A percentile compares a stretch with the other conserved stretches of the same genome.
Evolutionary conservation across 164 flowering plant genomes (phyloP).

Genomic region (Akebia trifoliata): DNA sequence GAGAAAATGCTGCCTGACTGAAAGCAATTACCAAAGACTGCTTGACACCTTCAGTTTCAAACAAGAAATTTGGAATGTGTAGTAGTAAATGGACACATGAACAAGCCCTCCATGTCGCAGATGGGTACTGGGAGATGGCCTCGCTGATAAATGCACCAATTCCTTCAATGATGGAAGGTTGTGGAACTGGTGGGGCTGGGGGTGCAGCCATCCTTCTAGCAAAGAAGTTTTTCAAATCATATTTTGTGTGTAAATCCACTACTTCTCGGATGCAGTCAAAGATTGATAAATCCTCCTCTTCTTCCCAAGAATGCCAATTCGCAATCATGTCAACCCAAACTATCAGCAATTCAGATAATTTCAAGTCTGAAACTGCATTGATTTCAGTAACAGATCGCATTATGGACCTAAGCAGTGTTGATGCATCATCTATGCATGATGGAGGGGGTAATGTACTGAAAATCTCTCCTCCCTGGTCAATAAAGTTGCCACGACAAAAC

Average conservation of each 20-base stretch:
- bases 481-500: neutral
- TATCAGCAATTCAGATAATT: constrained; percentile 44
- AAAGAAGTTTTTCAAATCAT: constrained; percentile 42
- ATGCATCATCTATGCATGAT: constrained; percentile 56
- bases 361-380: constrained; percentile 34
- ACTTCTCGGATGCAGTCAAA: constrained; percentile 59
- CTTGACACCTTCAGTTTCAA: constrained; percentile 47
- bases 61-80: constrained; percentile 46
- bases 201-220: constrained; percentile 38
- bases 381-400: constrained; percentile 37
- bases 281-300: constrained; percentile 52
- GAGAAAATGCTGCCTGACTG: constrained; percentile 50
- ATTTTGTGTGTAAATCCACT: constrained; percentile 39
- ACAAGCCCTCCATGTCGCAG: constrained; percentile 72
- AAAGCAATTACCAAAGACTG: constrained; percentile 45
- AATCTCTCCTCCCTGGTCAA: constrained; percentile 38
- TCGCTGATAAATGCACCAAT: constrained; percentile 52
- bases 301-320: constrained; percentile 89
- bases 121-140: constrained; percentile 59
- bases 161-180: constrained; percentile 54
- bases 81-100: constrained; percentile 60
- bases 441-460: constrained; percentile 26
- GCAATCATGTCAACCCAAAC: constrained; percentile 69
- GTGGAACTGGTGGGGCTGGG: constrained; percentile 70
- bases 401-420: constrained; percentile 49